Conservation (phyloP, 805 yeast species). For the Starmerella stigmatis region DNA sequence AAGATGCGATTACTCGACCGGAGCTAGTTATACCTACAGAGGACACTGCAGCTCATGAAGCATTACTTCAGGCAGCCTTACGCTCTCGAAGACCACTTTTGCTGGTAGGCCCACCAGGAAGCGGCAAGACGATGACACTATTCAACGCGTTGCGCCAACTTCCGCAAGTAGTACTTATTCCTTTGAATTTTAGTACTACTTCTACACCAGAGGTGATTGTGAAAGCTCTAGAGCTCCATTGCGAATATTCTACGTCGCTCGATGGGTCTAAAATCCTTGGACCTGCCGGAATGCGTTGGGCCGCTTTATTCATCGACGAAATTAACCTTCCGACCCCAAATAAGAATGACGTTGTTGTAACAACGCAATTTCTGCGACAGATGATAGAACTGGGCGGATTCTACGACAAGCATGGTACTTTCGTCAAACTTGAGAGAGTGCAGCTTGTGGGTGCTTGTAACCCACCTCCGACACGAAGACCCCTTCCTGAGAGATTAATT, state of each 20-base stretch:
- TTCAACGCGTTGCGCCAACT: slow-evolving; percentile 56
- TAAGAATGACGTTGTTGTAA: slow-evolving; percentile 60
- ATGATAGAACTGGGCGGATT: slow-evolving; percentile 65
- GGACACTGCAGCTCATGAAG: slow-evolving; percentile 64
- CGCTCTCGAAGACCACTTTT: slow-evolving; percentile 50
- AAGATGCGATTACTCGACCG: slow-evolving; percentile 50
- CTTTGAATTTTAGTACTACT: slow-evolving; percentile 75
- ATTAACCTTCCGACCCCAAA: slow-evolving; percentile 72
- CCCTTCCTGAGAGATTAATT: slow-evolving; percentile 49
- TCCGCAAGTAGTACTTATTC: slow-evolving; percentile 44
- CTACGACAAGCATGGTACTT: slow-evolving; percentile 47
- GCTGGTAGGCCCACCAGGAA: slow-evolving; percentile 93
- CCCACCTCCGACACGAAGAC: slow-evolving; percentile 64
- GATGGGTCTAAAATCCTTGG: slow-evolving; percentile 52
- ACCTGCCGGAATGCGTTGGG: slow-evolving; percentile 49
- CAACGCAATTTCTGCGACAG: slow-evolving; percentile 63
- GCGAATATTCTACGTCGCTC: slow-evolving; percentile 46
- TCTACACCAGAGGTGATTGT: slow-evolving; percentile 54
- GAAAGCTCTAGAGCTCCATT: slow-evolving; percentile 59
- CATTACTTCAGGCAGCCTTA: slow-evolving; percentile 46
- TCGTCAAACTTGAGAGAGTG: slow-evolving; percentile 56
- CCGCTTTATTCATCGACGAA: slow-evolving; percentile 85
- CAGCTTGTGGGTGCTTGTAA: slow-evolving; percentile 95
- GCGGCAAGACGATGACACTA: slow-evolving; percentile 91
- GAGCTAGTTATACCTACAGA: slow-evolving; percentile 64